Percentiles rank a stretch among this genome's conserved stretches.
phyloP scores from a whole-genome alignment of 768 basidiomycete species.

The Russula foetens region DNA sequence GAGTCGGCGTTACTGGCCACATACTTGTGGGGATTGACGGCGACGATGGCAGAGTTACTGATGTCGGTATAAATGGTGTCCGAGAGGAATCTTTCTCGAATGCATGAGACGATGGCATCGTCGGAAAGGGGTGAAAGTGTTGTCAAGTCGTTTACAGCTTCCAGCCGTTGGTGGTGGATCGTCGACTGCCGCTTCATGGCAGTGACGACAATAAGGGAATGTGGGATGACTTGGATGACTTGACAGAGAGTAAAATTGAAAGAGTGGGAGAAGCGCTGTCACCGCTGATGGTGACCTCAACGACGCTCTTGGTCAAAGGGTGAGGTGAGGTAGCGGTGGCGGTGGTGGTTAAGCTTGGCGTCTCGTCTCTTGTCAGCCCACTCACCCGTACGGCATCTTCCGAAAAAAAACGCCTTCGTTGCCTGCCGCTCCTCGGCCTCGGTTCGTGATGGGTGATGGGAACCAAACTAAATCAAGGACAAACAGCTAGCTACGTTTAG shows the following conservation, averaged over 20 bases:
- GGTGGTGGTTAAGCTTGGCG: too few species aligned
- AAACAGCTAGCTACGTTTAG: too few species aligned
- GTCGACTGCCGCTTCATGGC: constrained; percentile 40
- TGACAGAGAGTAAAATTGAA: background rate
- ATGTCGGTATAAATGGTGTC: constrained; percentile 75
- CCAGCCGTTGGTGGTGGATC: constrained; percentile 58
- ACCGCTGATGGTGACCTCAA: background rate
- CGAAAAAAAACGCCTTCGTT: background rate
- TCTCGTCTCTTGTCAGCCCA: background rate
- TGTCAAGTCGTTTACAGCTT: constrained; percentile 63
- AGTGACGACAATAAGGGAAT: constrained; percentile 8
- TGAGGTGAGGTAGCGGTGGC: background rate
- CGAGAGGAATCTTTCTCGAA: constrained; percentile 80
- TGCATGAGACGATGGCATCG: constrained; percentile 76
- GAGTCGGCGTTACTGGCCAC: constrained; percentile 78
- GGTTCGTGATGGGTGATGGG: background rate
- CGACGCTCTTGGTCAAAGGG: background rate
- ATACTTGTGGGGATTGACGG: constrained; percentile 92
- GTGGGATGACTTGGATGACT: constrained; percentile 6
- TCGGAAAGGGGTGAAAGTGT: constrained; percentile 61
- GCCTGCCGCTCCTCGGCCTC: background rate
- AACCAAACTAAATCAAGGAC: background rate
- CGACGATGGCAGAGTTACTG: constrained; percentile 67
- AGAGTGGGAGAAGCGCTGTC: background rate
- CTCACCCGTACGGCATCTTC: constrained; percentile 5